Percentiles rank a stretch among this genome's conserved stretches.
phyloP scores from a whole-genome alignment of 768 basidiomycete genomes.

The Pleurotus cornucopiae region DNA sequence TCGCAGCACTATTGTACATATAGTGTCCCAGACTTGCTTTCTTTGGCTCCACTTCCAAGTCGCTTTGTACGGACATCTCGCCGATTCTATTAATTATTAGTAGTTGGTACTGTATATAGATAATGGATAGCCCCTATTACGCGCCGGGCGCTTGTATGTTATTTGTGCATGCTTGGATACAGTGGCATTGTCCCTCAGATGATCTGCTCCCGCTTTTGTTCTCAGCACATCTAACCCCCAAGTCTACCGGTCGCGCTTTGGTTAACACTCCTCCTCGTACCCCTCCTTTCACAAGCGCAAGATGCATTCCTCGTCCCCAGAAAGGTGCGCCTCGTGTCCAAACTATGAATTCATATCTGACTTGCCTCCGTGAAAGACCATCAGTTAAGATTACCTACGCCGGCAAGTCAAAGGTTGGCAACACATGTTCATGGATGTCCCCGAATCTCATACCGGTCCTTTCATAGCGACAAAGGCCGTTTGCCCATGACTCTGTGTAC shows the following conservation, averaged over 20 bases:
- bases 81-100: too few species aligned
- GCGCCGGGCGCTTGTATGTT: background rate
- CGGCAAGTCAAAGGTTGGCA: conserved; percentile 4
- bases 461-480: conserved; percentile 7
- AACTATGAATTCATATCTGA: background rate
- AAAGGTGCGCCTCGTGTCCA: background rate
- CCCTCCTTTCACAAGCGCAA: background rate
- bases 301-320: background rate
- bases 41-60: background rate
- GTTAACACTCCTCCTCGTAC: background rate
- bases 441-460: background rate
- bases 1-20: background rate
- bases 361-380: background rate
- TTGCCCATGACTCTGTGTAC: background rate
- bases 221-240: background rate
- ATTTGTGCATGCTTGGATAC: background rate
- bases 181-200: background rate
- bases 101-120: too few species aligned
- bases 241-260: background rate
- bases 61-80: too few species aligned
- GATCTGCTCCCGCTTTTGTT: conserved; percentile 8
- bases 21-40: background rate
- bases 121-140: too few species aligned
- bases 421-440: too few species aligned
- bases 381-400: conserved; percentile 5